Conservation (phyloP, 805 yeast genomes). For the Candida manassasensis region DNA sequence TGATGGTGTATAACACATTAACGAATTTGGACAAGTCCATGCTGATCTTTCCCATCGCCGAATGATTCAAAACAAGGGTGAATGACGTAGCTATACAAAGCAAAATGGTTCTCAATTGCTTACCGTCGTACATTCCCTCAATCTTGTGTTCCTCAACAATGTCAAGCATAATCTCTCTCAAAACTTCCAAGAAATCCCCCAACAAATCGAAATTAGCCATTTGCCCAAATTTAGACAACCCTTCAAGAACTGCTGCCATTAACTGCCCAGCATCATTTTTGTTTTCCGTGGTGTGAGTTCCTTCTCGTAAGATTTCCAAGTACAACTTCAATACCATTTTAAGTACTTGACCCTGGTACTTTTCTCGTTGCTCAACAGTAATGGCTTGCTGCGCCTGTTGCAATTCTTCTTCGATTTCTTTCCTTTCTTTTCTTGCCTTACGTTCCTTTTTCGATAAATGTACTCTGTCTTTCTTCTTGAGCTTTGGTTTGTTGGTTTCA, state of each 20-base stretch:
- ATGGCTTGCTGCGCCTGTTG: slow-evolving; percentile 82
- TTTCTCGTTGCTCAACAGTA: slow-evolving; percentile 82
- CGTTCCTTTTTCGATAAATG: slow-evolving; percentile 88
- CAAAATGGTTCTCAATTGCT: slow-evolving; percentile 65
- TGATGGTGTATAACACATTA: slow-evolving; percentile 62
- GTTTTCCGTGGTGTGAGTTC: slow-evolving; percentile 25
- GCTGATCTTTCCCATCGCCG: slow-evolving; percentile 52
- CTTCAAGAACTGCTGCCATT: slow-evolving; percentile 87
- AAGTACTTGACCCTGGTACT: slow-evolving; percentile 77
- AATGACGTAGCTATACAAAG: slow-evolving; percentile 88
- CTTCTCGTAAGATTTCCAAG: slow-evolving; percentile 63
- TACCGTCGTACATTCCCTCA: slow-evolving; percentile 28
- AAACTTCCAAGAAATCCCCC: slow-evolving; percentile 87
- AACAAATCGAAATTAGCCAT: slow-evolving; percentile 88
- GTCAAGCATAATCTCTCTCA: slow-evolving; percentile 71
- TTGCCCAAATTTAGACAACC: slow-evolving; percentile 83
- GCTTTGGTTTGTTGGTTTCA: slow-evolving; percentile 39
- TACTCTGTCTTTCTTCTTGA: slow-evolving; percentile 82
- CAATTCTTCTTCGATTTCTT: slow-evolving; percentile 85
- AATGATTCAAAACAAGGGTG: slow-evolving; percentile 73
- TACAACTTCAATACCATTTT: slow-evolving; percentile 70
- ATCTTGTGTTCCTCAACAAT: slow-evolving; percentile 41
- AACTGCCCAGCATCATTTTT: slow-evolving; percentile 49
- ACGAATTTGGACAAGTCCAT: slow-evolving; percentile 81
- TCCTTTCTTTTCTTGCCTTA: slow-evolving; percentile 81